Conservation (phyloP, 192 early-diverging fungal genomes). For the Rhizoclosmatium sp. region DNA sequence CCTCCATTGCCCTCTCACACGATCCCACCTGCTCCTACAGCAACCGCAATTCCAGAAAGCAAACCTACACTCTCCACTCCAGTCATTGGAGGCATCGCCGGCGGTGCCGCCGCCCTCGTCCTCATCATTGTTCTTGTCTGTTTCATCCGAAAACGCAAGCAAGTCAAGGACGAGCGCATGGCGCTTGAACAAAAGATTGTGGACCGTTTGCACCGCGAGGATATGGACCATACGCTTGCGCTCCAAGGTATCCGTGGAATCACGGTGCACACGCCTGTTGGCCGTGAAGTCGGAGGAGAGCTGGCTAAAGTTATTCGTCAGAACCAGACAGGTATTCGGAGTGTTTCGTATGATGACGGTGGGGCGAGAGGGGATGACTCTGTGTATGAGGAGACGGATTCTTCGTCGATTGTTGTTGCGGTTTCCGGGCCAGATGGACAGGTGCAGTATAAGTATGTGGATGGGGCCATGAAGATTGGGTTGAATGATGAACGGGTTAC, state of each 20-base stretch:
- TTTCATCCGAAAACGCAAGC: background rate
- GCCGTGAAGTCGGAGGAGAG: constrained; percentile 28
- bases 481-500: constrained; percentile 2
- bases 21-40: background rate
- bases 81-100: constrained; percentile 11
- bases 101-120: constrained; percentile 10
- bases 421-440: background rate
- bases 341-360: background rate
- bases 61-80: background rate
- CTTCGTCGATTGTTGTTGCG: background rate
- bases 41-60: background rate
- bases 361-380: background rate
- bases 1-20: constrained; percentile 14
- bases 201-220: constrained; percentile 17
- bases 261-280: background rate
- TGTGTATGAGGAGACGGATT: background rate
- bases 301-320: constrained; percentile 19
- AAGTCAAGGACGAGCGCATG: background rate
- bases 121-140: background rate
- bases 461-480: background rate
- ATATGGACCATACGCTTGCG: constrained; percentile 4
- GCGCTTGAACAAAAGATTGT: constrained; percentile 23
- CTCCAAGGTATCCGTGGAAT: constrained; percentile 10
- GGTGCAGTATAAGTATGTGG: background rate
- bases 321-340: constrained; percentile 14